Percentiles rank a stretch among this genome's conserved stretches.
phyloP scores from a whole-genome alignment of 2,329 filamentous ascomycete species.

The Colletotrichum sojae region DNA sequence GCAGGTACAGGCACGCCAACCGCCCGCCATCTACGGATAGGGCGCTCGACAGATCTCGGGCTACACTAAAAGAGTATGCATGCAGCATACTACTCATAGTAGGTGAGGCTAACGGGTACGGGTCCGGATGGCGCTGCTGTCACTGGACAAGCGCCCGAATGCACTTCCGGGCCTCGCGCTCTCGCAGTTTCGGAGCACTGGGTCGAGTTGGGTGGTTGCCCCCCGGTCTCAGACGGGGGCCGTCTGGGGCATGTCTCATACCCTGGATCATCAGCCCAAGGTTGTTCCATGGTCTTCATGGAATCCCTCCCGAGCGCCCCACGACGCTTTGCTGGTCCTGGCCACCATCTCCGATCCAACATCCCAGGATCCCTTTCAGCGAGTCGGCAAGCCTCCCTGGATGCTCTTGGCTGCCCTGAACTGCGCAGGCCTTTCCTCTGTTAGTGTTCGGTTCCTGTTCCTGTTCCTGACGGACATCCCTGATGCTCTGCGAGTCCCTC shows the following conservation, averaged over 20 bases:
- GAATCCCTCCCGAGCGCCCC: constrained; percentile 22
- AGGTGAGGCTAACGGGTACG: too few species aligned
- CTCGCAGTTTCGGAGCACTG: constrained; percentile 36
- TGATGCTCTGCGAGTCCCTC: background rate
- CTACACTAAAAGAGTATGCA: too few species aligned
- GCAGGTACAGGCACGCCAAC: too few species aligned
- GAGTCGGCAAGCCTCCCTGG: constrained; percentile 18
- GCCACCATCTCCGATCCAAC: constrained; percentile 36
- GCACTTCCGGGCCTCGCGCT: constrained; percentile 4
- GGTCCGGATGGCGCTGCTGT: background rate
- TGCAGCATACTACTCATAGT: too few species aligned
- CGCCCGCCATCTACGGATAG: too few species aligned
- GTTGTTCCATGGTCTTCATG: constrained; percentile 9
- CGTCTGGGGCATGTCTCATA: constrained; percentile 50
- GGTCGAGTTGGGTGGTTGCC: constrained; percentile 25
- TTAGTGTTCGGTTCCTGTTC: background rate
- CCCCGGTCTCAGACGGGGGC: constrained; percentile 45
- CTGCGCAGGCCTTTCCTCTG: constrained; percentile 8
- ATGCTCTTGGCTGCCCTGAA: constrained; percentile 37
- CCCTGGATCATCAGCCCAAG: constrained; percentile 32
- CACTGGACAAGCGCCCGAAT: background rate
- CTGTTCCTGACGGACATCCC: constrained; percentile 20
- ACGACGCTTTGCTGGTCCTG: constrained; percentile 31
- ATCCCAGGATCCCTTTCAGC: constrained; percentile 19
- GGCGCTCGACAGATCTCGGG: too few species aligned